phyloP scores from a whole-genome alignment of 179 eudicot species.

The Gypsophila paniculata region DNA sequence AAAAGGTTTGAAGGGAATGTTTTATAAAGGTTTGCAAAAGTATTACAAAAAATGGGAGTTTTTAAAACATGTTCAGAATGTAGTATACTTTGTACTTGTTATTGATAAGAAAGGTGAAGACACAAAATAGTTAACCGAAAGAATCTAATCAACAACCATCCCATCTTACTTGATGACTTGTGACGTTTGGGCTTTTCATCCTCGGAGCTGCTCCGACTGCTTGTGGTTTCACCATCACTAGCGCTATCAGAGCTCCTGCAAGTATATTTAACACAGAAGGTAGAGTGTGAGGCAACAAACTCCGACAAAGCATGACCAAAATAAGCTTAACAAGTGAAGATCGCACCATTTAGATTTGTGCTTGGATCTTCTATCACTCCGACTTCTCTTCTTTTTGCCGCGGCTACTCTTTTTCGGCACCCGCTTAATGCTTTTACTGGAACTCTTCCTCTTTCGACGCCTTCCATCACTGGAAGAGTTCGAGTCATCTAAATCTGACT shows the following conservation, averaged over 20 bases:
- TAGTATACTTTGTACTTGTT: no score
- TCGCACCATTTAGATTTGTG: slow-evolving; percentile 51
- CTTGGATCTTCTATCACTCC: slow-evolving; percentile 38
- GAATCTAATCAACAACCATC: no score
- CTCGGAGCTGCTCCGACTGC: slow-evolving; percentile 52
- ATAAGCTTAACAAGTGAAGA: slow-evolving; percentile 4
- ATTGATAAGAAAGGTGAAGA: no score
- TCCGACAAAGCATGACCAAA: not conserved
- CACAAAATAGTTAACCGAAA: no score
- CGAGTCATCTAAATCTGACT: slow-evolving; percentile 52
- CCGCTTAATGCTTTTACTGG: slow-evolving; percentile 44
- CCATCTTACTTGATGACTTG: slow-evolving; percentile 39
- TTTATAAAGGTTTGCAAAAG: no score
- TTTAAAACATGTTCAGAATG: no score
- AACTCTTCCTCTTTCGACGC: slow-evolving; percentile 64
- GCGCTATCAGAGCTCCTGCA: slow-evolving; percentile 66
- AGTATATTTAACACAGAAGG: slow-evolving; percentile 1
- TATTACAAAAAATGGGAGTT: no score
- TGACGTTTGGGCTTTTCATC: slow-evolving; percentile 48
- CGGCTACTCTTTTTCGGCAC: slow-evolving; percentile 36
- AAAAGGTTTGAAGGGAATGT: no score
- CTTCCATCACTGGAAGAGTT: slow-evolving; percentile 73
- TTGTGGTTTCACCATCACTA: slow-evolving; percentile 45
- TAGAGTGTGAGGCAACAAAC: not conserved
- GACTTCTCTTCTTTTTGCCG: slow-evolving; percentile 35